Conservation (phyloP, 2,329 filamentous ascomycete genomes). For the Lasiodiplodia theobromae region DNA sequence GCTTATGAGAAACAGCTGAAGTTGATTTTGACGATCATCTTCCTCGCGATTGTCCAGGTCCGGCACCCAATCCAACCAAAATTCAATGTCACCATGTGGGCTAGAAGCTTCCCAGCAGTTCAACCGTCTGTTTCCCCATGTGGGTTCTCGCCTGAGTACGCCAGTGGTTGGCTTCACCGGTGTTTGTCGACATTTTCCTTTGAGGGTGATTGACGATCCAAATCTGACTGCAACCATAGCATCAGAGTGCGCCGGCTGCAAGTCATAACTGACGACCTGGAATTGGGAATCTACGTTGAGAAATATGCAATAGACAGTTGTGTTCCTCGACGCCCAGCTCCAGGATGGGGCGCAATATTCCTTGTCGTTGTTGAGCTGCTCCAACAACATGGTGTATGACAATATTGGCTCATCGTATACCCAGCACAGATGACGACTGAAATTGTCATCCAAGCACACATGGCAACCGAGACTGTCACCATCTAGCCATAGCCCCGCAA, state of each 20-base stretch:
- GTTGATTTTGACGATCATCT: not conserved
- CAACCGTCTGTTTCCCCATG: no score
- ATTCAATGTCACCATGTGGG: not conserved
- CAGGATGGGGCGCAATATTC: not conserved
- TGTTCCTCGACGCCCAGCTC: not conserved
- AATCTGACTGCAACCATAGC: slow-evolving; percentile 3
- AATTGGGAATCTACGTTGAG: no score
- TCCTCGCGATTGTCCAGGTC: not conserved
- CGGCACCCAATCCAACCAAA: not conserved
- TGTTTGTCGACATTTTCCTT: not conserved
- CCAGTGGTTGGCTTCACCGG: not conserved
- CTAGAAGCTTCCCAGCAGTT: not conserved
- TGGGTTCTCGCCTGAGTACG: no score
- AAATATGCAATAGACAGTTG: no score
- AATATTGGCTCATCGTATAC: not conserved
- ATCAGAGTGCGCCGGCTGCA: not conserved
- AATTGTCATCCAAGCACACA: not conserved
- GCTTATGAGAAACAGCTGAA: not conserved
- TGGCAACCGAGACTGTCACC: not conserved
- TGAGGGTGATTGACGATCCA: not conserved
- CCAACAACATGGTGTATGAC: not conserved
- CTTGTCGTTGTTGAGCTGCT: not conserved
- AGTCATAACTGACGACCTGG: not conserved
- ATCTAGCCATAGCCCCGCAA: not conserved
- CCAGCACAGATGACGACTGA: not conserved